Evolutionary conservation across 805 yeast genomes (phyloP), one percentile per base, ranked within the genome.

Genomic region (Wickerhamomyces xylosicus): DNA sequence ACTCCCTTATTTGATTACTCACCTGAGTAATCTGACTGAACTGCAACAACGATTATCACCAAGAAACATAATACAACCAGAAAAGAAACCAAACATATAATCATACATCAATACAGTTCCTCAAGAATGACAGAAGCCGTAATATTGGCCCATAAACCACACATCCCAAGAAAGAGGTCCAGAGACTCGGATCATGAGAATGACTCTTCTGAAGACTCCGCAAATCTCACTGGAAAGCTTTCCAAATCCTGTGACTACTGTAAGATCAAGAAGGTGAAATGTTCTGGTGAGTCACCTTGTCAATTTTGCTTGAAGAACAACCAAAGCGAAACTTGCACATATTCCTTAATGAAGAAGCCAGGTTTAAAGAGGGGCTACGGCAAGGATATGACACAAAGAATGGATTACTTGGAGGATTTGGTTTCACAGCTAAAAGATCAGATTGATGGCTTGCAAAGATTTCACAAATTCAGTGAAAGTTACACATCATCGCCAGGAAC

Each of bases 291-390:
- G 6, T 44, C 38, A 22, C 54, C 52, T 2, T 49, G 54, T 35
- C 38, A 46, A 3, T 46, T 47, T 21, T 49, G 54, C 16, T 2
- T 28, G 5, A 48, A 46, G 33, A 47, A 45, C 25, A 38, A 34
- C 5, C 29, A 25, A 32, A 13, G n/a, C 13, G 33, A 37, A 1
- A n/a, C 14, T 3, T 49, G 54, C 27, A 38, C 27, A 7, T 49
- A 45, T 37, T 47, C 50, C 13, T 4, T 41, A 4, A 46, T 48
- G 43, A 48, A 47, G 40, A 49, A 49, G 19, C 54, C 54, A 1
- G 54, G 54, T 1, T 39, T 49, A 16, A 49, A 49, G 20, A 47
- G 48, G 3, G 54, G 54, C 1, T 49, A 49, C 33, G 54, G 54
- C 2, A 49, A 47, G 29, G 44, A 43, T 3, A 45, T 49, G 47